Conservation (phyloP, 192 early-diverging fungal species). For the Backusella mclennaniae region DNA sequence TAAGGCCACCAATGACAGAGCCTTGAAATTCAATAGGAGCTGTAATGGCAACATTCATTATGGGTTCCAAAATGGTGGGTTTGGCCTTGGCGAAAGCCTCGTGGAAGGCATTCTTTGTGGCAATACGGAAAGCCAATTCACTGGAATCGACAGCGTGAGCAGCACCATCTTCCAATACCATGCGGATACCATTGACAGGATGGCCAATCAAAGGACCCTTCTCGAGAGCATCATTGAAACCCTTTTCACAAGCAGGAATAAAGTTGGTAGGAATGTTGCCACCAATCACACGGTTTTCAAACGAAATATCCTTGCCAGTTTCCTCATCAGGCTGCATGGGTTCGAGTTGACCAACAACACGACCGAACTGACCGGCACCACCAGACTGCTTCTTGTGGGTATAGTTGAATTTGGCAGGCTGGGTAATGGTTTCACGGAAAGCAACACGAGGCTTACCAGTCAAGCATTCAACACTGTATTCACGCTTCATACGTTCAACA, state of each 20-base stretch:
- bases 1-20: conserved; percentile 84
- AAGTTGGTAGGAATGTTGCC: conserved; percentile 93
- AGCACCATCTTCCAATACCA: conserved; percentile 90
- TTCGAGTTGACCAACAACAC: conserved; percentile 90
- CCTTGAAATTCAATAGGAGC: conserved; percentile 95
- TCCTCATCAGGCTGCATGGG: conserved; percentile 69
- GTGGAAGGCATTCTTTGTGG: conserved; percentile 83
- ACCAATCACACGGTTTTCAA: conserved; percentile 85
- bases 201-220: conserved; percentile 93
- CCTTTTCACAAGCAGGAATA: conserved; percentile 96
- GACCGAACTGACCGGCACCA: conserved; percentile 94
- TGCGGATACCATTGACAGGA: conserved; percentile 79
- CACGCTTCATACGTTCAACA: conserved; percentile 98
- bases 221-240: conserved; percentile 85
- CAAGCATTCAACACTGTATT: conserved; percentile 93
- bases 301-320: conserved; percentile 59
- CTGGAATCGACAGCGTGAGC: conserved; percentile 94
- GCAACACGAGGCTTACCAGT: conserved; percentile 98
- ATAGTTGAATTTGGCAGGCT: conserved; percentile 81
- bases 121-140: conserved; percentile 94
- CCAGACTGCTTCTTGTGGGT: conserved; percentile 99
- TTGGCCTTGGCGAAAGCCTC: conserved; percentile 82
- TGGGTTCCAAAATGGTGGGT: conserved; percentile 89
- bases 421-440: conserved; percentile 91
- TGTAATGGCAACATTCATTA: conserved; percentile 93